Conservation (phyloP, 768 basidiomycete species). For the Collybia sordida region DNA sequence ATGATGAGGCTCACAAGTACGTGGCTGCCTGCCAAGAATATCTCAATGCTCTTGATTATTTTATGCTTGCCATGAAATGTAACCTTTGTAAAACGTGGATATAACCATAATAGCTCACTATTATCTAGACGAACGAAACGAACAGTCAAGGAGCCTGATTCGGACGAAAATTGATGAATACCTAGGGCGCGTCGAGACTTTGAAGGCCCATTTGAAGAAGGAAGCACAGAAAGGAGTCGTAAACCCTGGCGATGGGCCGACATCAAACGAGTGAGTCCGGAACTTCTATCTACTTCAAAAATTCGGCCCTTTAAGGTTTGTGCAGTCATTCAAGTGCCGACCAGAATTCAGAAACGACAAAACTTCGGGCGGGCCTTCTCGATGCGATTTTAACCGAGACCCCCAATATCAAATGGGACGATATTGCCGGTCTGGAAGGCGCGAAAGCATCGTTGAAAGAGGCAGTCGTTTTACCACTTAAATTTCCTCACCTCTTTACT, state of each 20-base stretch:
- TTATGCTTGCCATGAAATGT: slow-evolving; percentile 97
- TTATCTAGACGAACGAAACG: slow-evolving; percentile 85
- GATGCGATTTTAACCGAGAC: slow-evolving; percentile 90
- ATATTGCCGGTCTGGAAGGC: slow-evolving; percentile 93
- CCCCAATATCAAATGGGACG: slow-evolving; percentile 97
- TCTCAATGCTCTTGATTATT: slow-evolving; percentile 95
- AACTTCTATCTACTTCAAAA: background rate
- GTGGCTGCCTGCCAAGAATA: slow-evolving; percentile 94
- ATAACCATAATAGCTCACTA: background rate
- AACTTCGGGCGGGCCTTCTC: slow-evolving; percentile 87
- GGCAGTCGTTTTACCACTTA: slow-evolving; percentile 98
- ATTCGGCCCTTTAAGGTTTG: background rate
- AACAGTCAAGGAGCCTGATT: slow-evolving; percentile 85
- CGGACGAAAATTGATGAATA: slow-evolving; percentile 89
- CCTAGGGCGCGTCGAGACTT: slow-evolving; percentile 84
- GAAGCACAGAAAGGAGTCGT: slow-evolving; percentile 46
- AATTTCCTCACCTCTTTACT: slow-evolving; percentile 97
- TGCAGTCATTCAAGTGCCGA: slow-evolving; percentile 54
- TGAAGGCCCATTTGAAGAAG: slow-evolving; percentile 85
- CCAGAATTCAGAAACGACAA: slow-evolving; percentile 91
- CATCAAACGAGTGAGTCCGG: slow-evolving; percentile 45
- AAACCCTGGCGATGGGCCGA: slow-evolving; percentile 42
- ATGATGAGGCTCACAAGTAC: slow-evolving; percentile 92
- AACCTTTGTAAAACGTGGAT: slow-evolving; percentile 25
- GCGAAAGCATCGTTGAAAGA: slow-evolving; percentile 97